phyloP scores from a whole-genome alignment of 148 eudicot species.

The Cornus kousa region DNA sequence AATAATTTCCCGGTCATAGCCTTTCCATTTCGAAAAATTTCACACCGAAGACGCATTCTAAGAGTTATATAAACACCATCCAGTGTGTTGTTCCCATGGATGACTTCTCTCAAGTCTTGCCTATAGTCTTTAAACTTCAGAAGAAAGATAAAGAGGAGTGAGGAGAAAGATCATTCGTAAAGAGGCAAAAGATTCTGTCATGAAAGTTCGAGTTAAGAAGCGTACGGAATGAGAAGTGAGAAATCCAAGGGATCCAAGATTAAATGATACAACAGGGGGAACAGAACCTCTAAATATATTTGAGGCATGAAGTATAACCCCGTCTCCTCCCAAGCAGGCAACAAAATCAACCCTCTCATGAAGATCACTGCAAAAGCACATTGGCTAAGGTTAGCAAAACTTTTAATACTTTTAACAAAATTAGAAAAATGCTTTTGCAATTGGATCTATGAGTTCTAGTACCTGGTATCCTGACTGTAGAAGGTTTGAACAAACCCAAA shows the following conservation, averaged over 20 bases:
- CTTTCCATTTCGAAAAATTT: slow-evolving; percentile 82
- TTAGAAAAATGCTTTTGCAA: neutral
- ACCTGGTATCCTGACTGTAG: slow-evolving; percentile 97
- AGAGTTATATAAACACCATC: slow-evolving; percentile 98
- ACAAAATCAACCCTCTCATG: slow-evolving; percentile 98
- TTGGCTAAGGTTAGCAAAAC: neutral
- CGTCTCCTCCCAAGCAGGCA: slow-evolving; percentile 97
- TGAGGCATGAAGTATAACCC: slow-evolving; percentile 96
- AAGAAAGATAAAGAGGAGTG: slow-evolving; percentile 5
- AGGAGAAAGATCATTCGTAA: neutral
- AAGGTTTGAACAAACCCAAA: slow-evolving; percentile 98
- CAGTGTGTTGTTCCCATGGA: slow-evolving; percentile 84
- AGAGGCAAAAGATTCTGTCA: neutral
- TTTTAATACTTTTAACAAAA: neutral
- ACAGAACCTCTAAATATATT: slow-evolving; percentile 87
- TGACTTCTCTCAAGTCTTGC: slow-evolving; percentile 74
- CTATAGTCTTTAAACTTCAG: slow-evolving; percentile 83
- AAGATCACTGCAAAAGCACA: slow-evolving; percentile 56
- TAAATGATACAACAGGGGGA: slow-evolving; percentile 97
- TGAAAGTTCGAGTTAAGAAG: slow-evolving; percentile 20
- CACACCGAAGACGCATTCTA: slow-evolving; percentile 95
- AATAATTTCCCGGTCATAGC: slow-evolving; percentile 92
- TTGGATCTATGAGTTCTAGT: neutral
- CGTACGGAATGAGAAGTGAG: slow-evolving; percentile 87
- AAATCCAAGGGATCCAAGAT: slow-evolving; percentile 98